Conservation (phyloP, 129 eudicot species). For the Saposhnikovia divaricata region DNA sequence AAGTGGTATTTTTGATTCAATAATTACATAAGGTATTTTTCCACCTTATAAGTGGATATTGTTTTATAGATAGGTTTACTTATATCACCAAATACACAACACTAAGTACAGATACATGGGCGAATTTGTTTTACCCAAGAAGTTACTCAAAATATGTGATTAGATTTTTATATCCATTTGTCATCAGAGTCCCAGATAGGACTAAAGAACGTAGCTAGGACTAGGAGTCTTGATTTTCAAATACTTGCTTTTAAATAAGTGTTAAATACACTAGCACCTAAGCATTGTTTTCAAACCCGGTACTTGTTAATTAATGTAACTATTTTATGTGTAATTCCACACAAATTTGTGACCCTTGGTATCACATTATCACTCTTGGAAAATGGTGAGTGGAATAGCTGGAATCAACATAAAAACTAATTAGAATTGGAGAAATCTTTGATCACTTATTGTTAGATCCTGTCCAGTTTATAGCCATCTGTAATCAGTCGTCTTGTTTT, state of each 20-base stretch:
- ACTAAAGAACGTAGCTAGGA: background rate
- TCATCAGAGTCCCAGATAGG: background rate
- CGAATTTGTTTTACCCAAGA: background rate
- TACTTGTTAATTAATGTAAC: background rate
- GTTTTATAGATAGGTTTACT: background rate
- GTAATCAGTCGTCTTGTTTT: background rate
- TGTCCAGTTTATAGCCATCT: background rate
- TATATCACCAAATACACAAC: background rate
- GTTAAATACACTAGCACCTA: background rate
- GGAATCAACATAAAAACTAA: background rate
- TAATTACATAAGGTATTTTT: background rate
- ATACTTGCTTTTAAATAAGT: background rate
- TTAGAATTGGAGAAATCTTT: background rate
- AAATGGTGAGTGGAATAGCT: background rate
- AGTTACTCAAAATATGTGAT: background rate
- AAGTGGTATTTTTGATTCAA: background rate
- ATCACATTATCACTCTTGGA: background rate
- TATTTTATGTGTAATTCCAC: background rate
- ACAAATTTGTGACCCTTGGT: background rate
- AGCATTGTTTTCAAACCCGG: background rate
- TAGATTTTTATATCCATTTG: background rate
- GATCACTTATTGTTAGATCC: background rate
- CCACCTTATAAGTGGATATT: background rate
- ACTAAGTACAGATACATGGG: background rate
- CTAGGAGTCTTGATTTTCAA: background rate